phyloP scores from a whole-genome alignment of 352 stramenopile species.

The Phytophthora cajani region DNA sequence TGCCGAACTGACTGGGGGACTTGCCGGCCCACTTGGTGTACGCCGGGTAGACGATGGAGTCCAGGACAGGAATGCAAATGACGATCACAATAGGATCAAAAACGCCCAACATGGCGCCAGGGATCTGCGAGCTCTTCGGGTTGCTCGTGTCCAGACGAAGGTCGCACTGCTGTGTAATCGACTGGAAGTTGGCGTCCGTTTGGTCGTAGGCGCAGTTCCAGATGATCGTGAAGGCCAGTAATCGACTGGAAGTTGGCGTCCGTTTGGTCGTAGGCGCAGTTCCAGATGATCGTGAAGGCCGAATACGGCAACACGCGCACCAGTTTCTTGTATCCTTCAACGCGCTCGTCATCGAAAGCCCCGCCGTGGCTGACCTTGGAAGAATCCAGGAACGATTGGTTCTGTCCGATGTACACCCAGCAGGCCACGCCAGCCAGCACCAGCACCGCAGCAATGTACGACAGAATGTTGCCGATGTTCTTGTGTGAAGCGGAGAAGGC shows the following conservation, averaged over 20 bases:
- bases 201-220: too few relatives aligned
- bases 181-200: constrained; percentile 53
- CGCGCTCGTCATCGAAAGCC: constrained; percentile 37
- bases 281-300: constrained; percentile 34
- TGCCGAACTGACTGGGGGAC: constrained; percentile 42
- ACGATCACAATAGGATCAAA: constrained; percentile 53
- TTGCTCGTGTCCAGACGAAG: constrained; percentile 40
- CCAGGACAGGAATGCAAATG: constrained; percentile 43
- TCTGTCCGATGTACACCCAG: constrained; percentile 49
- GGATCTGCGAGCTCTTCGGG: constrained; percentile 43
- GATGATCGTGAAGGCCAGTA: constrained; percentile 40
- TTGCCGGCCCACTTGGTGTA: constrained; percentile 42
- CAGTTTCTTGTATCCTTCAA: constrained; percentile 60
- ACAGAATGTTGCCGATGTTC: constrained; percentile 39
- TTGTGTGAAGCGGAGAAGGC: constrained; percentile 44
- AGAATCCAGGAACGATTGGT: constrained; percentile 50
- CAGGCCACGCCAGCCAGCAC: constrained; percentile 45
- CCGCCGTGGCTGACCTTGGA: constrained; percentile 48
- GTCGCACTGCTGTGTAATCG: constrained; percentile 67
- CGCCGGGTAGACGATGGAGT: constrained; percentile 44
- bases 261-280: too few relatives aligned
- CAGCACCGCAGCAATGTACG: constrained; percentile 41
- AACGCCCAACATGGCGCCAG: constrained; percentile 51
- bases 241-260: too few relatives aligned
- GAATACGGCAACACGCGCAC: constrained; percentile 54